Base-by-base conservation (phyloP, 148 eudicot species). In the Amaranthus palmeri region DNA sequence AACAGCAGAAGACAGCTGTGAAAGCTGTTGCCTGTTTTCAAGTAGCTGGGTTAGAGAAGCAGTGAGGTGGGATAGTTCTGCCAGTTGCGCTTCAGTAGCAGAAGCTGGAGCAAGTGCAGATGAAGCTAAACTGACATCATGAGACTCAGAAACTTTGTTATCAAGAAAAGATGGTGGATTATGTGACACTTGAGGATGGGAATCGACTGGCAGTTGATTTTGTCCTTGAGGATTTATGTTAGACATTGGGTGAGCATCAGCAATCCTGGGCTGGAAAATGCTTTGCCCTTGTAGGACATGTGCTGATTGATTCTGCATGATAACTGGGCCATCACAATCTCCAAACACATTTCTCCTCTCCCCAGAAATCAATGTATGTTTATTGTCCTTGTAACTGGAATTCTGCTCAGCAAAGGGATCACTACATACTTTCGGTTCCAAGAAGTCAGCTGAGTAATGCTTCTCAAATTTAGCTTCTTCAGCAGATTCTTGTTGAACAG, bases 11-110 rank as follows among this genome's bases (percentile, higher is more conserved):
- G 76, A 74, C 47, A 77, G 71, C 45, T 88, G 85, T 52, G 87
- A 77, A 66, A 72, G 82, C 76, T 64, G 78, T 59, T 78, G 87
- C 72, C 81, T 77, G 70, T 76, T 81, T 65, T 78, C 86, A 67
- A 86, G 73, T 68, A 80, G 77, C 71, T 84, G 85, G 61, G 84
- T 71, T 65, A 85, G 69, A 69, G 88, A 75, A 74, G 82, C 70
- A 68, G 83, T 65, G 77, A 83, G 74, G 73, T 73, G 79, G 45
- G 84, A 56, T 10, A 80, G 63, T 78, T 85, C 86, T 42, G 72
- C 76, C 65, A 76, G 64, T 46, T 81, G 87, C 45, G 82, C 86
- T 66, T 25, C 70, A 25, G 81, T 72, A 80, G 80, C 74, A 70
- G 73, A 25, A 44, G 49, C 73, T 43, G 81, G 50, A 64, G 78